Evolutionary conservation across 2,329 filamentous ascomycete genomes (phyloP), one percentile per base, ranked within the genome.

Genomic region (Acrodontium crateriforme): DNA sequence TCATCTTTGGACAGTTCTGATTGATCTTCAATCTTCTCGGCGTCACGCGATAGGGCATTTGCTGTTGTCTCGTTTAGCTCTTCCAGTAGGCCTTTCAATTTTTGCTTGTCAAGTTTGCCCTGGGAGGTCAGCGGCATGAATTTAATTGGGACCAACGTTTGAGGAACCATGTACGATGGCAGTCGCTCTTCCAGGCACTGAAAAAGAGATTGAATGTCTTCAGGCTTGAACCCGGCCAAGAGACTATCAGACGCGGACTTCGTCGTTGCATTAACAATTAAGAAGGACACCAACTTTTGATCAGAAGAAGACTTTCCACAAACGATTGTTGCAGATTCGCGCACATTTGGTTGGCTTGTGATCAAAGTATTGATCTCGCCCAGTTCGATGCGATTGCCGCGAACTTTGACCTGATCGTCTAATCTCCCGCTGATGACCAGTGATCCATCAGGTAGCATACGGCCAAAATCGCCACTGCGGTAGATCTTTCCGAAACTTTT

Each of bases 371-470:
- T 78, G 30, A 92, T 77, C 47, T 91, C 83, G 1, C 70, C 69
- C 8, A 85, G 65, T 47, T 92, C 82, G 20, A 92, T 74, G 24
- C 79, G 63, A 39, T 87, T 78, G 0, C 84, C 83, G 24, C 81
- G 69, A 7, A 92, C 63, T 49, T 91, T 92, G 30, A 89, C 63
- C 50, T 91, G 81, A 35, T 78, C 78, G 41, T 91, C 83, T 13
- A 76, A 60, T 19, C 82, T 68, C 10, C 81, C 80, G 7, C 71
- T 54, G 21, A 89, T 80, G 3, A 80, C 53, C 6, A 94, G 61
- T 0, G 75, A 78, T 0, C 80, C 78, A 45, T 91, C 78, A 0
- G 73, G 62, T 6, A 93, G 67, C 56, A 93, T 69, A 12, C 82
- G 67, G 0, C 83, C 85, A 42, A 82, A 64, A 44, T 94, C 84